These are phyloP conservation scores for Clarkia xantiana DNA, from an alignment of 345 rosid species.

Conservation along the genomic window DNA sequence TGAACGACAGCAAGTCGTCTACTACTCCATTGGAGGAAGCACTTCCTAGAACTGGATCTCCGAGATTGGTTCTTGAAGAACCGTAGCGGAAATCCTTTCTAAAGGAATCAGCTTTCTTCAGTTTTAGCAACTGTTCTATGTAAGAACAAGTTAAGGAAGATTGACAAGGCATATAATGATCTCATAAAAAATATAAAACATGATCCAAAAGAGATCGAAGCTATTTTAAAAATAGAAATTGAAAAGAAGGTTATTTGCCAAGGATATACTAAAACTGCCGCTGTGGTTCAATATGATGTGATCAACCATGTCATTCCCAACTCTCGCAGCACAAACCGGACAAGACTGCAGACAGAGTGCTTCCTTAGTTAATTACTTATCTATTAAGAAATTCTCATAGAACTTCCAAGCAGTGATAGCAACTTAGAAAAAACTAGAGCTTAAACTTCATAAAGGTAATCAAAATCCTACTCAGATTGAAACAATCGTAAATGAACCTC, in stretches of 20 bases:
- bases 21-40: constrained; percentile 15
- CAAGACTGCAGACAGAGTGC: constrained; percentile 28
- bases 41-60: no score
- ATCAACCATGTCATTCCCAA: constrained; percentile 35
- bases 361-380: not conserved
- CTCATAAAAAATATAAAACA: not conserved
- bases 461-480: no score
- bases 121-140: constrained; percentile 45
- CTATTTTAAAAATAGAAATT: not conserved
- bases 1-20: constrained; percentile 45
- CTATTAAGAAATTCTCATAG: not conserved
- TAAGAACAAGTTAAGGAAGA: constrained; percentile 50
- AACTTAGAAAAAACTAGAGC: not conserved
- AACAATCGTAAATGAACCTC: no score
- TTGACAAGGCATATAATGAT: not conserved
- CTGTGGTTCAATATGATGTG: constrained; percentile 38
- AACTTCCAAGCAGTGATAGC: not conserved
- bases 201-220: not conserved
- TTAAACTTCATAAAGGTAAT: no score
- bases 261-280: constrained; percentile 45
- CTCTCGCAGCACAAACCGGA: constrained; percentile 37
- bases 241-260: not conserved
- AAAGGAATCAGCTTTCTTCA: constrained; percentile 26
- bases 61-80: constrained; percentile 18
- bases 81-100: constrained; percentile 28